These are phyloP conservation scores for Psilocybe azurescens DNA, from an alignment of 768 basidiomycete species.

Conservation along the genomic window DNA sequence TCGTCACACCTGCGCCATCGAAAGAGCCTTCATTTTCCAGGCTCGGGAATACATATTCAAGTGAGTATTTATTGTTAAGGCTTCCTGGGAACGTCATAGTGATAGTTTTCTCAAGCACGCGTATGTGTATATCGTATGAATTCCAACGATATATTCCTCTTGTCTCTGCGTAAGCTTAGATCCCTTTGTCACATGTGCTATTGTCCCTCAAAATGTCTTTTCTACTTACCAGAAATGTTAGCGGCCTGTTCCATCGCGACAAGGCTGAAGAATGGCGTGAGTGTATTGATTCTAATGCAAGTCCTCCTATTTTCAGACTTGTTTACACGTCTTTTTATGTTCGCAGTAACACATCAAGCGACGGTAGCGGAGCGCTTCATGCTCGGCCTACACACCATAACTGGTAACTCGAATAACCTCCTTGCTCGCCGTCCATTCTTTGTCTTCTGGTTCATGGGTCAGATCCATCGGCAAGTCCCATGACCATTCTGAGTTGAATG, in stretches of 20 bases:
- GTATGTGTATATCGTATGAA: slow-evolving; percentile 74
- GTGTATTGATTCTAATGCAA: slow-evolving; percentile 27
- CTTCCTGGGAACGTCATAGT: slow-evolving; percentile 11
- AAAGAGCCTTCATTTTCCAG: slow-evolving; percentile 70
- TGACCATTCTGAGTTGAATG: neutral
- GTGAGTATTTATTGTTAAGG: slow-evolving; percentile 44
- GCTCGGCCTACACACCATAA: slow-evolving; percentile 62
- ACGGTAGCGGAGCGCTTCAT: slow-evolving; percentile 64
- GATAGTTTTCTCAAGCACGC: slow-evolving; percentile 47
- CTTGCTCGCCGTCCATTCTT: slow-evolving; percentile 68
- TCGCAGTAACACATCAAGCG: slow-evolving; percentile 64
- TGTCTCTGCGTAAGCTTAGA: slow-evolving; percentile 51
- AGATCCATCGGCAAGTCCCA: slow-evolving; percentile 56
- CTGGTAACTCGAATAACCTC: slow-evolving; percentile 54
- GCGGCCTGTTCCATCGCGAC: slow-evolving; percentile 50
- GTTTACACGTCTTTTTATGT: slow-evolving; percentile 7
- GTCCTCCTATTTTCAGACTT: neutral
- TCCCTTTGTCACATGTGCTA: neutral
- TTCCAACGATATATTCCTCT: slow-evolving; percentile 69
- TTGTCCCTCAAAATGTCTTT: neutral
- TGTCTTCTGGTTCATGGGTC: slow-evolving; percentile 78
- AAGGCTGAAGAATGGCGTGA: slow-evolving; percentile 75
- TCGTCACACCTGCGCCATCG: slow-evolving; percentile 68
- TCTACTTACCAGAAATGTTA: slow-evolving; percentile 41
- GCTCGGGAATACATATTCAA: slow-evolving; percentile 81